A percentile compares a stretch with the other conserved stretches of the same genome.
phyloP scores from a whole-genome alignment of 805 yeast species.

The Barnettozyma vustinii region DNA sequence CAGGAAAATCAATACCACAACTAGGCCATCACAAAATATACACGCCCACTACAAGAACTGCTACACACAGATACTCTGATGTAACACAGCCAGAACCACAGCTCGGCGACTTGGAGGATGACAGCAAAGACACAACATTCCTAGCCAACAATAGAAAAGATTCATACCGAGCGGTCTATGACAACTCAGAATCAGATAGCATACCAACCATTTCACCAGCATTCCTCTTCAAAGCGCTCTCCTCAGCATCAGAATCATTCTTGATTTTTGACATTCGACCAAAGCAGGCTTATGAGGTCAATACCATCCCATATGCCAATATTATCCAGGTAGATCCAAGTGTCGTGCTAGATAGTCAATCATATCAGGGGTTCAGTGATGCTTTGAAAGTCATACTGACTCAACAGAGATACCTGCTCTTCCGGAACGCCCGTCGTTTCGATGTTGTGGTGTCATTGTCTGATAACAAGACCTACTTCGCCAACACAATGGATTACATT shows the following conservation, averaged over 20 bases:
- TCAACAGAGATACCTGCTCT: conserved; percentile 14
- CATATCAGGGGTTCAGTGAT: conserved; percentile 25
- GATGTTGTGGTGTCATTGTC: conserved; percentile 35
- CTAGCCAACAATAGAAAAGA: conserved; percentile 26
- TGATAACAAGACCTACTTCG: conserved; percentile 31
- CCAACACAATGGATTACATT: conserved; percentile 27
- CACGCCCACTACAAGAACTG: neutral
- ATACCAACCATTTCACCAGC: conserved; percentile 47
- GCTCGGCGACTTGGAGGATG: conserved; percentile 7
- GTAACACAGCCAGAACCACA: neutral
- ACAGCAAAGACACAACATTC: conserved; percentile 11
- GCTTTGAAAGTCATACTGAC: conserved; percentile 4
- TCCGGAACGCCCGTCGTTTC: conserved; percentile 28
- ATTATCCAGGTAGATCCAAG: conserved; percentile 38
- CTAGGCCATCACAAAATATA: neutral
- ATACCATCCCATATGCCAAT: conserved; percentile 34
- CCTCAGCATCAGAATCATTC: conserved; percentile 35
- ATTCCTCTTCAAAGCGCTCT: conserved; percentile 36
- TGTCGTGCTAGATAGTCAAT: conserved; percentile 29
- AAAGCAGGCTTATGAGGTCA: conserved; percentile 25
- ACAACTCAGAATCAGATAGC: conserved; percentile 26
- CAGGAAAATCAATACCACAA: neutral
- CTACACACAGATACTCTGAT: neutral
- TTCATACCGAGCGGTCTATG: conserved; percentile 36
- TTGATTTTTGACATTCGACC: conserved; percentile 38